Evolutionary conservation across 345 rosid genomes (phyloP).

Genomic region (Populus davidiana): DNA sequence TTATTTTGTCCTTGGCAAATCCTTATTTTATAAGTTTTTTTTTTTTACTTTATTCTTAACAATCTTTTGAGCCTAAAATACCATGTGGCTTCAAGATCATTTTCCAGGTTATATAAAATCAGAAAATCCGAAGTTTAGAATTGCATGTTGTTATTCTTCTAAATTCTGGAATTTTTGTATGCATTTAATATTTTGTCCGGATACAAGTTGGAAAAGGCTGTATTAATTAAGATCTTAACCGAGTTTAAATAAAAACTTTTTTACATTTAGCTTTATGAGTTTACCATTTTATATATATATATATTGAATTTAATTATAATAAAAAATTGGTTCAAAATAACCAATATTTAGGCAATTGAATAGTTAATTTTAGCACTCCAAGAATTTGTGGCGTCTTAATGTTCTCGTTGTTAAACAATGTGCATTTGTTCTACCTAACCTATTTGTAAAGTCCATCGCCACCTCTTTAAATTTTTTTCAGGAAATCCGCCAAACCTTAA

Average conservation of each 20-base stretch:
- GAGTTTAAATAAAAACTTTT: background rate
- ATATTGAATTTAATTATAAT: too few species aligned
- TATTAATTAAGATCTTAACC: background rate
- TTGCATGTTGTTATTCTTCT: too few species aligned
- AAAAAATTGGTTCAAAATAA: too few species aligned
- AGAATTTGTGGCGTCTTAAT: slow-evolving; percentile 9
- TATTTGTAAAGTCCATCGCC: slow-evolving; percentile 10
- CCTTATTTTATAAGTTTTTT: too few species aligned
- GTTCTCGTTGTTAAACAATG: slow-evolving; percentile 24
- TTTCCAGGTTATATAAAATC: too few species aligned
- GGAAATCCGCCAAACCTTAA: background rate
- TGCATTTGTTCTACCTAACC: background rate
- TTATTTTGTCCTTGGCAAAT: too few species aligned
- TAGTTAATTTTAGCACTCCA: slow-evolving; percentile 8
- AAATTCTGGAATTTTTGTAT: too few species aligned
- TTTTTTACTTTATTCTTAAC: too few species aligned
- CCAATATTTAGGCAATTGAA: background rate
- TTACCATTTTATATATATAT: background rate
- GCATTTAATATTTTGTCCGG: too few species aligned
- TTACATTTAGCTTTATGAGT: background rate
- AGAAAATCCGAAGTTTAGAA: too few species aligned
- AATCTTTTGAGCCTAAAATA: too few species aligned
- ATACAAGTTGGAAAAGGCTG: background rate
- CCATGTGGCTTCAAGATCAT: too few species aligned
- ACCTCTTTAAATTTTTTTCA: slow-evolving; percentile 18